These are phyloP conservation scores for Arthrinium puccinioides DNA, from an alignment of 2,329 filamentous ascomycete species.

Conservation along the genomic window DNA sequence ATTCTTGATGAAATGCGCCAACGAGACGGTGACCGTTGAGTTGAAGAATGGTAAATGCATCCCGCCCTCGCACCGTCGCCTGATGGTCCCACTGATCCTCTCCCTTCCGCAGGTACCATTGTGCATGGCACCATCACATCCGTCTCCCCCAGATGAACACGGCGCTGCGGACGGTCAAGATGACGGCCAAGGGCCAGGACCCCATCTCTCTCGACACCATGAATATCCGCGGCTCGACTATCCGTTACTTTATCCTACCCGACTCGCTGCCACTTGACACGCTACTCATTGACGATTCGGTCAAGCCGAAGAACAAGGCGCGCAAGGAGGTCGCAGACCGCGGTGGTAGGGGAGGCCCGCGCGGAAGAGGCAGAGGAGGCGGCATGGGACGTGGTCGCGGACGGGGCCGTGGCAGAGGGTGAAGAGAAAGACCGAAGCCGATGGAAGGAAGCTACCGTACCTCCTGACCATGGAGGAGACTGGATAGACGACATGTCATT, in stretches of 20 bases:
- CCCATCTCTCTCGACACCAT: conserved; percentile 87
- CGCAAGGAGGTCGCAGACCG: conserved; percentile 74
- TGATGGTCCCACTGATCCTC: neutral
- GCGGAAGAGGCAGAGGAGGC: conserved; percentile 44
- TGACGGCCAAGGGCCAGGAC: conserved; percentile 85
- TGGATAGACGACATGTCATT: too few species aligned
- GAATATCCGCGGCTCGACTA: conserved; percentile 92
- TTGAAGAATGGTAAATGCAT: conserved; percentile 78
- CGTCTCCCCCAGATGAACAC: conserved; percentile 98
- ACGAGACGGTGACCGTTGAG: conserved; percentile 97
- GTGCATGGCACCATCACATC: conserved; percentile 95
- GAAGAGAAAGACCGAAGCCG: neutral
- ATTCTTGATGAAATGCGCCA: conserved; percentile 98
- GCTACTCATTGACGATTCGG: conserved; percentile 88
- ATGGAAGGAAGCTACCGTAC: too few species aligned
- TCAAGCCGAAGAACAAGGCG: conserved; percentile 99
- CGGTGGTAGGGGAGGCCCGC: conserved; percentile 47
- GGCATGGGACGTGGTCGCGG: conserved; percentile 49
- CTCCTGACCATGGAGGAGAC: too few species aligned
- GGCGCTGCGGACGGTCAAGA: conserved; percentile 89
- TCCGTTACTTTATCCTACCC: conserved; percentile 93
- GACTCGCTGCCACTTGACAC: conserved; percentile 94
- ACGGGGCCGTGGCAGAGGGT: conserved; percentile 32
- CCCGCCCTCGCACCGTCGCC: neutral
- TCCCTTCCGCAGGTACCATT: conserved; percentile 64